phyloP scores from a whole-genome alignment of 306 rosid species.

The Ammopiptanthus mongolicus region DNA sequence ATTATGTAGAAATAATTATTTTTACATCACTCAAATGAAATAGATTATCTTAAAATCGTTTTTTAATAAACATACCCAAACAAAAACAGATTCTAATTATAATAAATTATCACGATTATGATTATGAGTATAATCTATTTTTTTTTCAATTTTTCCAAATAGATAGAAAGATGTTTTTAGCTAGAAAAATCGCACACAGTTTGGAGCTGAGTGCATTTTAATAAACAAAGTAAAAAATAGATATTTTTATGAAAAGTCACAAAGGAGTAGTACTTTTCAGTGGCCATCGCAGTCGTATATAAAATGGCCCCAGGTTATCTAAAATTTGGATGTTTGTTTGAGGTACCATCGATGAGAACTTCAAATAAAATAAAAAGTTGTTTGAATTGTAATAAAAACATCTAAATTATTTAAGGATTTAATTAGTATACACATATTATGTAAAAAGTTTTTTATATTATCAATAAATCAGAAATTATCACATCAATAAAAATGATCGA shows the following conservation, averaged over 20 bases:
- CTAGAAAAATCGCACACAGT: not conserved
- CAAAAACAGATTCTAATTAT: no score
- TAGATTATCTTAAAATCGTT: no score
- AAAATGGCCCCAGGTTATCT: not conserved
- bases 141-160: no score
- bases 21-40: no score
- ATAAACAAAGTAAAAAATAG: not conserved
- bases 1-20: no score
- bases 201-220: not conserved
- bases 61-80: no score
- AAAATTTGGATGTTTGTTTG: not conserved
- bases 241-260: not conserved
- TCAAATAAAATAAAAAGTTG: not conserved
- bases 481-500: no score
- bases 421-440: no score
- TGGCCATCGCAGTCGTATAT: not conserved
- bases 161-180: not conserved
- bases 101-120: no score
- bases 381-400: not conserved
- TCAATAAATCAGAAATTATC: no score
- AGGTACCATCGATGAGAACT: not conserved
- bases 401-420: not conserved
- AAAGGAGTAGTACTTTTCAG: constrained; percentile 5
- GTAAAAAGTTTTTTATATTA: no score
- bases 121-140: no score